These are phyloP conservation scores for Syncephalis plumigaleata DNA, from an alignment of 371 early-diverging fungal genomes.

Conservation along the genomic window DNA sequence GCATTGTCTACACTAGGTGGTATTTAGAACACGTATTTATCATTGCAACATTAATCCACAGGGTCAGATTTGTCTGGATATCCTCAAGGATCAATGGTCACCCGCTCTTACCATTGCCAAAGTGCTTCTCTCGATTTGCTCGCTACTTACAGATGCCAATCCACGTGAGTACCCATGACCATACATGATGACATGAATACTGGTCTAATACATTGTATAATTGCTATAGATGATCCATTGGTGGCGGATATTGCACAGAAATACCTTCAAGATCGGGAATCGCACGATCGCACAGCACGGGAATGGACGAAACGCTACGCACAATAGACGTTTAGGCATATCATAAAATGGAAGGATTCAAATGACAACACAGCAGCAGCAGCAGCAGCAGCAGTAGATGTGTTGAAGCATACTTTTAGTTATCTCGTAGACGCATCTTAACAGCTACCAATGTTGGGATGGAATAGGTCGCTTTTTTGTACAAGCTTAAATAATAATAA, in stretches of 20 bases:
- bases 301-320: constrained; percentile 60
- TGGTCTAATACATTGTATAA: not conserved
- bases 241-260: constrained; percentile 88
- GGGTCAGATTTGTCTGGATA: constrained; percentile 86
- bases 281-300: constrained; percentile 79
- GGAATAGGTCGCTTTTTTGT: too few relatives aligned
- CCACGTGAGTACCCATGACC: constrained; percentile 29
- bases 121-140: constrained; percentile 76
- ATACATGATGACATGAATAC: not conserved
- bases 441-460: too few relatives aligned
- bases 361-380: too few relatives aligned
- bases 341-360: not conserved
- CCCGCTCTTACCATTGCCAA: constrained; percentile 89
- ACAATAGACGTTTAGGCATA: not conserved
- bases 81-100: constrained; percentile 89
- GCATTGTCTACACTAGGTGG: constrained; percentile 19
- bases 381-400: too few relatives aligned
- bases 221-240: constrained; percentile 66
- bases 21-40: constrained; percentile 82
- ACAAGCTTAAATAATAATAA: too few relatives aligned
- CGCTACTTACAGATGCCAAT: constrained; percentile 85
- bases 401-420: too few relatives aligned
- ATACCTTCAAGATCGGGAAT: constrained; percentile 66
- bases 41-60: constrained; percentile 91
- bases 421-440: too few relatives aligned